A percentile compares a stretch with the other conserved stretches of the same genome.
phyloP scores from a whole-genome alignment of 2,329 filamentous ascomycete species.

The Penicillium sp. region DNA sequence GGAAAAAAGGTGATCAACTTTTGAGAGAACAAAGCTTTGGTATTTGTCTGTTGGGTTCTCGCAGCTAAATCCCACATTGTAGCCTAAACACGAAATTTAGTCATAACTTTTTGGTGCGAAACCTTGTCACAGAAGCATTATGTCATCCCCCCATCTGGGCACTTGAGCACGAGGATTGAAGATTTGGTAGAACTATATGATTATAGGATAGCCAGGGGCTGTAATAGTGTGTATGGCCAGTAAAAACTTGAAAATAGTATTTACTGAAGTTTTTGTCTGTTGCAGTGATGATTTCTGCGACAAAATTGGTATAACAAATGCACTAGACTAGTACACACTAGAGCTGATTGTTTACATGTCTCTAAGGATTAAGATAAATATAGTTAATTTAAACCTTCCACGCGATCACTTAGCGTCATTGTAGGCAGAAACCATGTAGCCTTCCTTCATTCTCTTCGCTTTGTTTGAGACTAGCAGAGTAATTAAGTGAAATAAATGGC shows the following conservation, averaged over 20 bases:
- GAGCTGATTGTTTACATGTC: too few relatives aligned
- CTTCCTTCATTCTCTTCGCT: too few relatives aligned
- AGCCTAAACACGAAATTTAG: conserved; percentile 4
- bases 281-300: background rate
- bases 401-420: too few relatives aligned
- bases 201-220: background rate
- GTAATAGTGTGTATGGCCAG: background rate
- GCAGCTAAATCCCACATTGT: conserved; percentile 3
- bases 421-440: too few relatives aligned
- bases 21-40: background rate
- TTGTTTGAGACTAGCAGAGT: too few relatives aligned
- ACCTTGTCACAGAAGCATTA: background rate
- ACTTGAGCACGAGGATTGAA: background rate
- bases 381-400: too few relatives aligned
- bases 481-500: too few relatives aligned
- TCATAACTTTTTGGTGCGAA: background rate
- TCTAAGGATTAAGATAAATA: too few relatives aligned
- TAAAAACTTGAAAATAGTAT: background rate
- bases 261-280: background rate
- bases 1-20: background rate
- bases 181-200: too few relatives aligned
- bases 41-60: background rate
- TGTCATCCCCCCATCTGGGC: conserved; percentile 1
- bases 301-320: background rate
- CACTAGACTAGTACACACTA: too few relatives aligned